phyloP scores from a whole-genome alignment of 2,329 filamentous ascomycete species.

The Ophiostoma novo-ulmi region DNA sequence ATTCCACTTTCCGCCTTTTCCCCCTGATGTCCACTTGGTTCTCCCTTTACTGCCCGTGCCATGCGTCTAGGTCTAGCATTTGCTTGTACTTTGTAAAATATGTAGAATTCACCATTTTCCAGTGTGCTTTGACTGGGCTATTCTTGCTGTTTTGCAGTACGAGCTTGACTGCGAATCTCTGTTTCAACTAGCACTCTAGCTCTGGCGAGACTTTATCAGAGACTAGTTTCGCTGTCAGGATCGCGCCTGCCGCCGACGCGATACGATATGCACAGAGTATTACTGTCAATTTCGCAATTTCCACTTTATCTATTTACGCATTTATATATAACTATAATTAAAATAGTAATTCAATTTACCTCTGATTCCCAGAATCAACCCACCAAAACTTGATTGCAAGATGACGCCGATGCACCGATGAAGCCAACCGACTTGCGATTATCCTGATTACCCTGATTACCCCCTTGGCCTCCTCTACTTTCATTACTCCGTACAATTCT shows the following conservation, averaged over 20 bases:
- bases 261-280: neutral
- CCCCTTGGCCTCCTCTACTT: neutral
- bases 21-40: neutral
- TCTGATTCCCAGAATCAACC: neutral
- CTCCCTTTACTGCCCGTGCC: conserved; percentile 8
- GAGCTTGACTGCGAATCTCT: neutral
- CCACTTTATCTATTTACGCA: no score
- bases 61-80: neutral
- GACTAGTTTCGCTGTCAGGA: neutral
- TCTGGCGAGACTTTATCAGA: neutral
- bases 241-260: neutral
- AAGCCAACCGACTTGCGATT: neutral
- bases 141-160: neutral
- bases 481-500: neutral
- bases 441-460: neutral
- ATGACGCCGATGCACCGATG: neutral
- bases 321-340: no score
- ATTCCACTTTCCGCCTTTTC: neutral
- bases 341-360: no score
- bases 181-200: conserved; percentile 7
- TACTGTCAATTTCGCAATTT: no score
- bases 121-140: no score
- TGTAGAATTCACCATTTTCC: neutral
- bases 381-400: neutral
- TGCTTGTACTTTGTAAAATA: neutral